phyloP scores from a whole-genome alignment of 1,284 basidiomycete species.

The Mycosarcoma mackinlayi region DNA sequence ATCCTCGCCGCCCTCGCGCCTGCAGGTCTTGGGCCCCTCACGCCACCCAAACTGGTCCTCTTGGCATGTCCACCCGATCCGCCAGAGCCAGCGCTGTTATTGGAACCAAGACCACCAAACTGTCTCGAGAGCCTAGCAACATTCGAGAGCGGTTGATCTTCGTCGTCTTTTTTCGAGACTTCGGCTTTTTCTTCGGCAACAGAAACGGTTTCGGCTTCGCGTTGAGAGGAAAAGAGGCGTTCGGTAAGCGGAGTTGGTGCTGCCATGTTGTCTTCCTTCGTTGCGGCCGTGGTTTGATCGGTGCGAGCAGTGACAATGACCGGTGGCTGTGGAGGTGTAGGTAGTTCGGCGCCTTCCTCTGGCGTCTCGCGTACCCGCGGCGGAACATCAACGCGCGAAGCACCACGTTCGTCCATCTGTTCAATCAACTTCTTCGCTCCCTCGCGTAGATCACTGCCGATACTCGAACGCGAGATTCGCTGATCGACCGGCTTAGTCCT shows the following conservation, averaged over 20 bases:
- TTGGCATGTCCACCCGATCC: not conserved
- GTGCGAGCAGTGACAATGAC: constrained; percentile 39
- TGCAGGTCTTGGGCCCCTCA: constrained; percentile 28
- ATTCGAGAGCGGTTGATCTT: constrained; percentile 49
- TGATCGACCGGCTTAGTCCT: constrained; percentile 89
- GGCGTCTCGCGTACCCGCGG: not conserved
- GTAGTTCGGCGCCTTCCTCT: not conserved
- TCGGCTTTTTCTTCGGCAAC: constrained; percentile 27
- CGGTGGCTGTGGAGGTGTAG: constrained; percentile 6
- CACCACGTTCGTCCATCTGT: constrained; percentile 49
- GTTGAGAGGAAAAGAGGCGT: constrained; percentile 36
- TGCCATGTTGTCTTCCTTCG: constrained; percentile 14
- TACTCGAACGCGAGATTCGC: constrained; percentile 65
- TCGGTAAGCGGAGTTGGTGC: constrained; percentile 68
- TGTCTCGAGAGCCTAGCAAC: constrained; percentile 57
- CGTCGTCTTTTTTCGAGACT: constrained; percentile 29
- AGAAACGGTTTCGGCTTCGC: constrained; percentile 34
- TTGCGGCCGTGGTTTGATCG: constrained; percentile 67
- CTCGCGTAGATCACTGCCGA: constrained; percentile 40
- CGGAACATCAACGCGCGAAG: not conserved
- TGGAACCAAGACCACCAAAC: constrained; percentile 44
- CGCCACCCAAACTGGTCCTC: constrained; percentile 17
- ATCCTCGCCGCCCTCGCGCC: constrained; percentile 27
- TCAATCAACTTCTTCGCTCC: constrained; percentile 44
- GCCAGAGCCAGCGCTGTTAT: not conserved